Evolutionary conservation across 805 yeast species (phyloP).

Genomic region (Tetrapisispora arboricola): DNA sequence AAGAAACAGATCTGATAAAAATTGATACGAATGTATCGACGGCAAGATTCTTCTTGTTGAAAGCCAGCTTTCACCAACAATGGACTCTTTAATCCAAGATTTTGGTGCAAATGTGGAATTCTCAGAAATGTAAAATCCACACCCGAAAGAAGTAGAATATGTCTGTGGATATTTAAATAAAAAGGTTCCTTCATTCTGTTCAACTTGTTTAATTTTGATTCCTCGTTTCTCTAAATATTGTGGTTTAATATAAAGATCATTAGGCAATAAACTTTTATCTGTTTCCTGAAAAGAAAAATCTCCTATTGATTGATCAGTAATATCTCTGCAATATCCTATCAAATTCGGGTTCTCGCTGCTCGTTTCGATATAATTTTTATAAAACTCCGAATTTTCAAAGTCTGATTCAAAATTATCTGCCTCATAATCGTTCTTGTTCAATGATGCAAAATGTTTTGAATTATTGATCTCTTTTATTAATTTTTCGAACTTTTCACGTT

Average conservation of each 20-base stretch:
- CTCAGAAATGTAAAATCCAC: constrained; percentile 50
- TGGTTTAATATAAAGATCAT: constrained; percentile 38
- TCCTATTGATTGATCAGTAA: constrained; percentile 3
- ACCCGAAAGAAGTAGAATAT: constrained; percentile 40
- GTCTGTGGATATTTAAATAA: constrained; percentile 48
- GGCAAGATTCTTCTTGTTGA: constrained; percentile 40
- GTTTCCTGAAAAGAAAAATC: constrained; percentile 8
- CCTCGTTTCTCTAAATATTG: constrained; percentile 37
- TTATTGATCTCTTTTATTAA: constrained; percentile 12
- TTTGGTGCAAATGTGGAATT: constrained; percentile 46
- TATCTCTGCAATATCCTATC: constrained; percentile 1
- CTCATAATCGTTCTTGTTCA: background rate
- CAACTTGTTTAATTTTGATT: constrained; percentile 36
- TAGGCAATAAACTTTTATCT: constrained; percentile 6
- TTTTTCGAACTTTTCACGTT: constrained; percentile 41
- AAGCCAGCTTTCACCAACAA: constrained; percentile 44
- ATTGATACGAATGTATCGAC: constrained; percentile 39
- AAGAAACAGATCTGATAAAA: constrained; percentile 38
- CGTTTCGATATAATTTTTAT: constrained; percentile 41
- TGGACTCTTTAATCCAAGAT: constrained; percentile 43
- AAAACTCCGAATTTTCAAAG: constrained; percentile 35
- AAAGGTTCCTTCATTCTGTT: constrained; percentile 55
- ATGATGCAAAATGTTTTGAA: constrained; percentile 35
- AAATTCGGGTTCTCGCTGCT: constrained; percentile 6
- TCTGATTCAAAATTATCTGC: background rate